phyloP scores from a whole-genome alignment of 352 stramenopile genomes.

The Aphanomyces stellatus region DNA sequence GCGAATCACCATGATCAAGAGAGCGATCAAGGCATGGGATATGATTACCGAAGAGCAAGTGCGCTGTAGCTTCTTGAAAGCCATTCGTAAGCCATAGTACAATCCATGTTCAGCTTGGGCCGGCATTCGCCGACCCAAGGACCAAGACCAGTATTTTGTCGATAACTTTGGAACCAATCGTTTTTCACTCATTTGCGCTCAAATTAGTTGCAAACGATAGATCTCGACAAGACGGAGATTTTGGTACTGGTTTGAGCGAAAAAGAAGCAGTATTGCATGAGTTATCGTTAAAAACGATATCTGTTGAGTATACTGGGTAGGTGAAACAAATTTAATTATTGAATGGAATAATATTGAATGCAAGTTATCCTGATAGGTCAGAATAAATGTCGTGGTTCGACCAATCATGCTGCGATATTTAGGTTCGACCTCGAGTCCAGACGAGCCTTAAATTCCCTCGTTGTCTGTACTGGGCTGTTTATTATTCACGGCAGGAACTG shows the following conservation, averaged over 20 bases:
- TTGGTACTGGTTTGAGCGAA: not conserved
- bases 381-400: too few species aligned
- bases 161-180: not conserved
- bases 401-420: too few species aligned
- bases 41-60: not conserved
- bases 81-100: not conserved
- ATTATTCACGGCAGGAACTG: too few species aligned
- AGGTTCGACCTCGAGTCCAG: too few species aligned
- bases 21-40: conserved; percentile 15
- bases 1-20: conserved; percentile 13
- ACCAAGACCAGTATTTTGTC: not conserved
- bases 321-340: not conserved
- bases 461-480: too few species aligned
- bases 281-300: not conserved
- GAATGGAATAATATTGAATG: too few species aligned
- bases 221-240: not conserved
- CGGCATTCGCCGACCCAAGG: not conserved
- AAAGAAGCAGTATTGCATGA: not conserved
- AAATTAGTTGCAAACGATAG: conserved; percentile 5
- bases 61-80: not conserved
- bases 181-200: too few species aligned
- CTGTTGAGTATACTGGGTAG: not conserved
- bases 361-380: too few species aligned
- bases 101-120: not conserved
- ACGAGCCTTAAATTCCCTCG: too few species aligned